Conservation (phyloP, 306 rosid species). For the Pterocarpus macrocarpus region DNA sequence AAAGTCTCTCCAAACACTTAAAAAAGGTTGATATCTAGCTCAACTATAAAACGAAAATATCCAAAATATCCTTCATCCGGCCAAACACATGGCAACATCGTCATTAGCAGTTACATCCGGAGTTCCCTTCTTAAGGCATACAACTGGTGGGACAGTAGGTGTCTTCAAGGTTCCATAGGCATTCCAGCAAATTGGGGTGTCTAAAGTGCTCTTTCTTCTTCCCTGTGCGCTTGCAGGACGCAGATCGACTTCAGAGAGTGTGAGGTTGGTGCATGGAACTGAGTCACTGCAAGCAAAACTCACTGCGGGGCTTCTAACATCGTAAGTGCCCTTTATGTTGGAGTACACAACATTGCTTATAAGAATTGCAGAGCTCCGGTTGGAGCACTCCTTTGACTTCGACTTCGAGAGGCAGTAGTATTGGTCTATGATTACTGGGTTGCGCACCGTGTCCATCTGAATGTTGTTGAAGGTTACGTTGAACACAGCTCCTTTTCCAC, state of each 20-base stretch:
- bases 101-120: conserved; percentile 4
- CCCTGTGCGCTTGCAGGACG: conserved; percentile 43
- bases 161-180: conserved; percentile 57
- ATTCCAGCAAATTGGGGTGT: conserved; percentile 63
- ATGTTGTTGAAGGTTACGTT: conserved; percentile 50
- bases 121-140: conserved; percentile 57
- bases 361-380: conserved; percentile 64
- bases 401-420: conserved; percentile 62
- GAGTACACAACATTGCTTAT: conserved; percentile 54
- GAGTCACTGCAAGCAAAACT: conserved; percentile 66
- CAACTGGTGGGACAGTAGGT: conserved; percentile 52
- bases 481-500: conserved; percentile 63
- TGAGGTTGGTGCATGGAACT: conserved; percentile 64
- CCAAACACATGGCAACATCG: not conserved
- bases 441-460: conserved; percentile 55
- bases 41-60: too few relatives aligned
- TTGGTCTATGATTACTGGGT: conserved; percentile 71
- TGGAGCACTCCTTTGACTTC: conserved; percentile 47
- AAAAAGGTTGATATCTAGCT: too few relatives aligned
- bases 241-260: conserved; percentile 53
- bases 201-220: conserved; percentile 10
- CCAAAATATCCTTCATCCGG: not conserved
- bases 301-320: conserved; percentile 59
- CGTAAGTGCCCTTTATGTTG: conserved; percentile 68
- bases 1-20: too few relatives aligned